Conservation (phyloP, 495 filamentous ascomycete genomes). For the Aspergillus leporis region DNA sequence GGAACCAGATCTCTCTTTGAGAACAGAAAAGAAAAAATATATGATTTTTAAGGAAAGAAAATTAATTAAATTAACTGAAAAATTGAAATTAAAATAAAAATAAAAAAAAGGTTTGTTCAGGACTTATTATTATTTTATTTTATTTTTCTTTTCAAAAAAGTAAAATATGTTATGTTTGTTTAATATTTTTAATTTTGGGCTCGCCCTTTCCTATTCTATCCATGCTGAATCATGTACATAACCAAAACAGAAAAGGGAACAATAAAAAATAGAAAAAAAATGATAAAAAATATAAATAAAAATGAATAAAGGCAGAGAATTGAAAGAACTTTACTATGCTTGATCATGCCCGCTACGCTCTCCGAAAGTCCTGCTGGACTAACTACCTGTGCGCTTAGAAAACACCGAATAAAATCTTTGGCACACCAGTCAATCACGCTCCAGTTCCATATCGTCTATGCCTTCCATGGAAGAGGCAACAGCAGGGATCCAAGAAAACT, state of each 20-base stretch:
- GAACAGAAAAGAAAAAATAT: neutral
- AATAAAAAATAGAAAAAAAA: neutral
- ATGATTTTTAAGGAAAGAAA: too few relatives aligned
- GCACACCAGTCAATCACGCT: neutral
- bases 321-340: constrained; percentile 3
- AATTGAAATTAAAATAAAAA: neutral
- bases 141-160: constrained; percentile 12
- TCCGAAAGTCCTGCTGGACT: constrained; percentile 15
- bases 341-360: constrained; percentile 10
- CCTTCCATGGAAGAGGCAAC: constrained; percentile 22
- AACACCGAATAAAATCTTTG: neutral
- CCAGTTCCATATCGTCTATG: constrained; percentile 18
- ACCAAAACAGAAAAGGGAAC: neutral
- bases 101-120: neutral
- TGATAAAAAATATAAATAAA: neutral
- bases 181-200: constrained; percentile 11
- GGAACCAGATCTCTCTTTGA: constrained; percentile 22
- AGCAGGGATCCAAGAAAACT: constrained; percentile 36
- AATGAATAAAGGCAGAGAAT: constrained; percentile 5
- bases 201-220: constrained; percentile 1
- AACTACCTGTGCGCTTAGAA: constrained; percentile 9
- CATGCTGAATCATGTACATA: neutral
- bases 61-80: neutral
- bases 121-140: neutral
- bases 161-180: too few relatives aligned